Evolutionary conservation across 129 eudicot genomes (phyloP), one percentile per base, ranked within the genome.

Genomic region (Cynara cardunculus): DNA sequence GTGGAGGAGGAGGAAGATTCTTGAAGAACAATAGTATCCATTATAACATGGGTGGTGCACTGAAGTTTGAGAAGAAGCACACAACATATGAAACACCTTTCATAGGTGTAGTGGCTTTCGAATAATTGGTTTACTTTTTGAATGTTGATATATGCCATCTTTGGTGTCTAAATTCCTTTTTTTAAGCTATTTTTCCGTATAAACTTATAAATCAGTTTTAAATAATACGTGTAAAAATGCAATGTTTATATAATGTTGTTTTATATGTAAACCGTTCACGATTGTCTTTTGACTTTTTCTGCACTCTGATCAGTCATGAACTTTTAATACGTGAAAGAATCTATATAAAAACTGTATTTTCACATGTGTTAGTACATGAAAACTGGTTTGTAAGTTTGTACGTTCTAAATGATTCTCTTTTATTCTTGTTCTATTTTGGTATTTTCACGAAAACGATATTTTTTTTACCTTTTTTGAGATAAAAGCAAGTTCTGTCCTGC

Each of bases 31-130:
- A 77, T 77, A 32, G 70, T 71, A 49, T 86, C 91, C 86, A 77
- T 83, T 82, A 64, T 80, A 35, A 72, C 59, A 67, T 41, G 86
- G 90, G 72, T 73, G 92, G 37, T 56, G 24, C 24, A 22, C 82
- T 71, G 93, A 71, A 71, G 89, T 87, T 80, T 89, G 81, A 71
- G 87, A 84, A 56, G 85, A 84, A 41, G 87, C 77, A 71, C 85
- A 74, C 79, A 87, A 81, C 86, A 87, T 86, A 79, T 88, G 85
- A 12, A 56, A 66, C 86, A 78, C 79, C 86, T 86, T 81, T 78
- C 83, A 83, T 83, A 18, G 53, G 62, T 49, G 68, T 19, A 62
- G 69, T 22, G 27, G 69, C 69, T 64, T 64, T 7, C 4, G 28
- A 64, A 64, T 64, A 19, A 64, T 64, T 56, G 25, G 65, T 56